These are phyloP conservation scores for Viridothelium virens DNA, from an alignment of 495 filamentous ascomycete genomes.

Conservation along the genomic window DNA sequence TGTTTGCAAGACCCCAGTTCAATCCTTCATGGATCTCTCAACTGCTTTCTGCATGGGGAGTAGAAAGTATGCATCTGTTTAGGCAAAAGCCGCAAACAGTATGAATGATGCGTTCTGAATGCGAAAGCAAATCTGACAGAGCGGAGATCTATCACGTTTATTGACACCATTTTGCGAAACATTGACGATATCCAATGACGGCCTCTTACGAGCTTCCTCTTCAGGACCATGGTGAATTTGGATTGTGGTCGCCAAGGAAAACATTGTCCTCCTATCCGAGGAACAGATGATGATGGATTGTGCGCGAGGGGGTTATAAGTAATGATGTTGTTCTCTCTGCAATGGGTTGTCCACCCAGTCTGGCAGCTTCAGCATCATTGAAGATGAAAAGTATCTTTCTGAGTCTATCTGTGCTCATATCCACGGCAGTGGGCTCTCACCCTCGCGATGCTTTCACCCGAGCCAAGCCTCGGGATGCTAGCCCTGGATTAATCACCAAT, in stretches of 20 bases:
- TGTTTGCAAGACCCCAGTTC: not conserved
- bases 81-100: not conserved
- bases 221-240: conserved; percentile 4
- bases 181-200: conserved; percentile 2
- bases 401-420: not conserved
- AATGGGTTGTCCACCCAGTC: not conserved
- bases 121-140: not conserved
- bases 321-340: not conserved
- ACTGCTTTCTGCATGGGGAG: not conserved
- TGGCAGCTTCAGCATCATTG: not conserved
- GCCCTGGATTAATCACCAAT: conserved; percentile 1
- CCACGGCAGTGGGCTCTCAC: not conserved
- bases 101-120: not conserved
- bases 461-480: conserved; percentile 2
- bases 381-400: not conserved
- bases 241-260: not conserved
- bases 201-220: not conserved
- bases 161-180: conserved; percentile 5
- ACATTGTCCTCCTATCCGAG: not conserved
- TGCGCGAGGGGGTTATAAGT: not conserved
- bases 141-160: conserved; percentile 8
- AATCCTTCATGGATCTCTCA: not conserved
- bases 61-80: not conserved
- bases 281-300: not conserved
- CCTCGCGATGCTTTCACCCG: conserved; percentile 9